phyloP scores from a whole-genome alignment of 192 early-diverging fungal genomes.

The Coemansia interrupta region DNA sequence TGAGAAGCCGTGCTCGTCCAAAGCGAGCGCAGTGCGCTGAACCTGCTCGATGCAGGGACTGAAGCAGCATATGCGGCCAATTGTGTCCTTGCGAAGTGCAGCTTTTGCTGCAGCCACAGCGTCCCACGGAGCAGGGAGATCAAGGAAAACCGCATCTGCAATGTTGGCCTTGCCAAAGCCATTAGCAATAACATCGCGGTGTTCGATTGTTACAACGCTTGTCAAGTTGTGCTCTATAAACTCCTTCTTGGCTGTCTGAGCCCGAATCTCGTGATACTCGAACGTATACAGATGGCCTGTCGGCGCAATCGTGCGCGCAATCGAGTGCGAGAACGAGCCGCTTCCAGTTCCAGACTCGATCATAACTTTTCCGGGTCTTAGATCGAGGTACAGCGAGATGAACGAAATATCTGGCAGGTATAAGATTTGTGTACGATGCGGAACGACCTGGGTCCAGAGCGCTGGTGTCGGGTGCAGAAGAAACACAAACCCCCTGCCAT shows the following conservation, averaged over 20 bases:
- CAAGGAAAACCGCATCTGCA: conserved; percentile 90
- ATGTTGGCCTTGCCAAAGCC: conserved; percentile 75
- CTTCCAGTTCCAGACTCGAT: conserved; percentile 93
- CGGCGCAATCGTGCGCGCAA: conserved; percentile 83
- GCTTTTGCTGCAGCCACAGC: conserved; percentile 80
- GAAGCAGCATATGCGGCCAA: conserved; percentile 90
- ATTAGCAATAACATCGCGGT: conserved; percentile 72
- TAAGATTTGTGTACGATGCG: conserved; percentile 95
- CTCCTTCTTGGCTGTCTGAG: conserved; percentile 63
- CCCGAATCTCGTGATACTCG: conserved; percentile 86
- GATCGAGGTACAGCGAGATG: conserved; percentile 74
- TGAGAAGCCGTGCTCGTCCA: conserved; percentile 83
- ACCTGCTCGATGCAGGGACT: conserved; percentile 97
- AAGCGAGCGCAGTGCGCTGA: conserved; percentile 66
- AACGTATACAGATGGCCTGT: conserved; percentile 88
- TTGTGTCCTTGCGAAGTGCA: conserved; percentile 73
- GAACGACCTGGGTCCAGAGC: conserved; percentile 88
- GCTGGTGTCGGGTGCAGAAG: conserved; percentile 91
- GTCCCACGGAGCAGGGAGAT: conserved; percentile 96
- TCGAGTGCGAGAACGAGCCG: conserved; percentile 96
- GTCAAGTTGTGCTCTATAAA: conserved; percentile 74
- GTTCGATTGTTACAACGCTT: conserved; percentile 66
- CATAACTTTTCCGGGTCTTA: conserved; percentile 79
- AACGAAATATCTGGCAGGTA: conserved; percentile 94
- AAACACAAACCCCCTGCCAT: conserved; percentile 72